Percentiles rank a stretch among this genome's conserved stretches.
phyloP scores from a whole-genome alignment of 306 rosid species.

The Dalbergia cultrata region DNA sequence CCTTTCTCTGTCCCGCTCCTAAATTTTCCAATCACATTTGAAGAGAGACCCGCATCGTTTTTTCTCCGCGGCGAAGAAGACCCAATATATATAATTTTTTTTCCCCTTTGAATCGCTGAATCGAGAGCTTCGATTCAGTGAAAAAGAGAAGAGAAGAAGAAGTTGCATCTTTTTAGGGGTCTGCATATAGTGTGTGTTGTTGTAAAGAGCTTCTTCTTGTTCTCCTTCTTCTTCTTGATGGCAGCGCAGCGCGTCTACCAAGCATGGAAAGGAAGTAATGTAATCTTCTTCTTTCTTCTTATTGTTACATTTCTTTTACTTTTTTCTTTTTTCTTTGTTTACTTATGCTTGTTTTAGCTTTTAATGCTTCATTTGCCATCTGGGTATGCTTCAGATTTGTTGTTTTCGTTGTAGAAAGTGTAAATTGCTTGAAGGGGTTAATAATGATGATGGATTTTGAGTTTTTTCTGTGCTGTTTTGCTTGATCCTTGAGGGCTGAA shows the following conservation, averaged over 20 bases:
- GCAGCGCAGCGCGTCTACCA: slow-evolving; percentile 85
- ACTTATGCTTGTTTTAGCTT: slow-evolving; percentile 35
- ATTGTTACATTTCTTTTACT: not conserved
- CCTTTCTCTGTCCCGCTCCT: not conserved
- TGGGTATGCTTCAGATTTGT: slow-evolving; percentile 54
- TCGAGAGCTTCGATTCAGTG: slow-evolving; percentile 45
- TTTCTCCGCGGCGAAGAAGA: not conserved
- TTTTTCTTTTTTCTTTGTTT: not conserved
- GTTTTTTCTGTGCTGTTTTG: slow-evolving; percentile 28
- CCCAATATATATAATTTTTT: slow-evolving; percentile 32
- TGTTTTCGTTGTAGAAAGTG: slow-evolving; percentile 17
- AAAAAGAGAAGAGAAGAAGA: slow-evolving; percentile 54
- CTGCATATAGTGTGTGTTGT: slow-evolving; percentile 29
- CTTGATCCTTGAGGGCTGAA: slow-evolving; percentile 32
- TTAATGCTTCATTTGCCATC: slow-evolving; percentile 31
- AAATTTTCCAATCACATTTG: slow-evolving; percentile 29
- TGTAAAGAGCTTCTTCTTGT: slow-evolving; percentile 41
- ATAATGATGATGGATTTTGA: slow-evolving; percentile 19
- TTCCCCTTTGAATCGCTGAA: slow-evolving; percentile 40
- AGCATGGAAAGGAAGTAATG: slow-evolving; percentile 97
- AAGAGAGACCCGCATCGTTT: slow-evolving; percentile 36
- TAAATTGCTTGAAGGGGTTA: slow-evolving; percentile 25
- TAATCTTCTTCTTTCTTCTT: slow-evolving; percentile 43
- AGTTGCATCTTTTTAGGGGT: slow-evolving; percentile 51
- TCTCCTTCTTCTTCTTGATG: slow-evolving; percentile 52